phyloP scores from a whole-genome alignment of 2,329 filamentous ascomycete species.

The Paraphaeosphaeria sporulosa region DNA sequence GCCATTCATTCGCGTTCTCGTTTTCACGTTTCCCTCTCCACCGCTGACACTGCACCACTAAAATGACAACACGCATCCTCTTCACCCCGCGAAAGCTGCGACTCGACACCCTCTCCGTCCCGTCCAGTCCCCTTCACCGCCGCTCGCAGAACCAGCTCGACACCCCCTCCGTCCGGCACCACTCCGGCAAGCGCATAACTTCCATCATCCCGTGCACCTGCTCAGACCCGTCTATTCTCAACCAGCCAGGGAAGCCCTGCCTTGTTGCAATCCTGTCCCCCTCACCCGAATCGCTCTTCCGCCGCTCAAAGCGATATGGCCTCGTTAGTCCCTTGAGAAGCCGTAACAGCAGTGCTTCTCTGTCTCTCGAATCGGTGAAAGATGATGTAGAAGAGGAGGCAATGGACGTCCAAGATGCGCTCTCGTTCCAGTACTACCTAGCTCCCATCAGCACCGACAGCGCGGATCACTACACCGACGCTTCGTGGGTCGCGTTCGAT shows the following conservation, averaged over 20 bases:
- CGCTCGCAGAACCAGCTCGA: conserved; percentile 8
- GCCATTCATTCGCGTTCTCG: not conserved
- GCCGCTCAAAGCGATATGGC: not conserved
- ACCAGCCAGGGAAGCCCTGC: conserved; percentile 3
- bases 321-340: not conserved
- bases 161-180: not conserved
- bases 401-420: not conserved
- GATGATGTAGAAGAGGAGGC: not conserved
- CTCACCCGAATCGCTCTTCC: not conserved
- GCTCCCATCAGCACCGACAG: conserved; percentile 18
- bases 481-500: conserved; percentile 11
- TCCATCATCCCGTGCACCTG: conserved; percentile 14
- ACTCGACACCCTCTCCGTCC: not conserved
- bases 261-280: not conserved
- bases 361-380: not conserved
- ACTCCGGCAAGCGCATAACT: not conserved
- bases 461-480: conserved; percentile 17
- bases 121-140: not conserved
- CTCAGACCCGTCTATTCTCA: conserved; percentile 7
- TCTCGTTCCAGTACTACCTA: conserved; percentile 21
- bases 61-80: not conserved
- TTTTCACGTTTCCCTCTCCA: not conserved
- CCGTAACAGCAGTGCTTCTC: not conserved
- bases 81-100: not conserved
- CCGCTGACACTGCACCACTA: not conserved